A percentile compares a stretch with the other conserved stretches of the same genome.
Conservation (phyloP, 805 yeast genomes). For the Zygosaccharomyces lentus region DNA sequence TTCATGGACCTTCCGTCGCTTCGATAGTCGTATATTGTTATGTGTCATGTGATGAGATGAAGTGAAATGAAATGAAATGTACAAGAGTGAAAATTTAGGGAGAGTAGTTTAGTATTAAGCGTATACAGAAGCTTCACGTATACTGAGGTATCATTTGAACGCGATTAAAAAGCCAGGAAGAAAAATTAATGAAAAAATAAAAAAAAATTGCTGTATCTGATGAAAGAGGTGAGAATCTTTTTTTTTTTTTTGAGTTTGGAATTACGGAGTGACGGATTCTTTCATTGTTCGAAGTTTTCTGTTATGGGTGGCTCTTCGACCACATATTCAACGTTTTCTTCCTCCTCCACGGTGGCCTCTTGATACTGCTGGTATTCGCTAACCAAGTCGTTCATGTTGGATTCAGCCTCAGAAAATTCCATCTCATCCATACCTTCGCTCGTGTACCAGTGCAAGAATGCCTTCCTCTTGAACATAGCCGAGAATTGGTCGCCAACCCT, state of each 20-base stretch:
- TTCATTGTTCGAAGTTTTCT: constrained; percentile 30
- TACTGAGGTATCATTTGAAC: constrained; percentile 6
- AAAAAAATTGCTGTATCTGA: background rate
- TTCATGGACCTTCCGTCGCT: background rate
- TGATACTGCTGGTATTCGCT: constrained; percentile 91
- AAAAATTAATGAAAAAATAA: too few species aligned
- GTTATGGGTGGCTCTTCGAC: constrained; percentile 45
- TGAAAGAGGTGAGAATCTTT: background rate
- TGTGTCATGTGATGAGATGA: background rate
- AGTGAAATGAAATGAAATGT: background rate
- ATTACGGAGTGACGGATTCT: background rate
- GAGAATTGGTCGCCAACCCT: constrained; percentile 86
- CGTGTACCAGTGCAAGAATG: constrained; percentile 95
- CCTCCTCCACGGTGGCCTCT: constrained; percentile 73
- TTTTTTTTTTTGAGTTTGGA: background rate
- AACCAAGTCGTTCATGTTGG: constrained; percentile 83
- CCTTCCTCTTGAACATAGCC: constrained; percentile 90
- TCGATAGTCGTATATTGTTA: background rate
- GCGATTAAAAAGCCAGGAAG: constrained; percentile 4
- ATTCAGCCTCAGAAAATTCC: constrained; percentile 92
- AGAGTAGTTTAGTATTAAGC: background rate
- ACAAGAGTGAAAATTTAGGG: background rate
- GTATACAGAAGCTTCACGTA: constrained; percentile 3
- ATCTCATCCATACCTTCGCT: constrained; percentile 94
- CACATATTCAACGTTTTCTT: constrained; percentile 66